These are phyloP conservation scores for Thielaviopsis populi DNA, from an alignment of 2,329 filamentous ascomycete species.

Conservation along the genomic window DNA sequence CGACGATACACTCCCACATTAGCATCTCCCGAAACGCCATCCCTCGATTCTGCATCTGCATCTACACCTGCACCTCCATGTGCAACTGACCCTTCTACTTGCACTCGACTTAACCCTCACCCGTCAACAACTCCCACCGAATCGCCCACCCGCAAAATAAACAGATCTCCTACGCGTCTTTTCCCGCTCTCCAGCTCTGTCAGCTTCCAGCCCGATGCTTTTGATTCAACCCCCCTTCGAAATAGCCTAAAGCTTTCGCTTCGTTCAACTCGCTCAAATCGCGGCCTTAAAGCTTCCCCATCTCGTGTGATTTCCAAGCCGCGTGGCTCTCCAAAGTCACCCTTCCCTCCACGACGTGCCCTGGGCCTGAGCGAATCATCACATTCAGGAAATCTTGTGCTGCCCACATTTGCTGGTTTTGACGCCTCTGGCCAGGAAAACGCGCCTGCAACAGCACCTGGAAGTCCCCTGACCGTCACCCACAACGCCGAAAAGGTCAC, in stretches of 20 bases:
- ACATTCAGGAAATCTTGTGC: conserved; percentile 55
- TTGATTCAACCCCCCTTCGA: conserved; percentile 30
- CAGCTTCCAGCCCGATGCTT: conserved; percentile 44
- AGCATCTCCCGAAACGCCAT: conserved; percentile 4
- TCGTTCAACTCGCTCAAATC: conserved; percentile 45
- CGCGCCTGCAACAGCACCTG: conserved; percentile 19
- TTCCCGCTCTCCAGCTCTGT: conserved; percentile 13
- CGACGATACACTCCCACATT: conserved; percentile 25
- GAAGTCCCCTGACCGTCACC: conserved; percentile 29
- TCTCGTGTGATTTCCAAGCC: conserved; percentile 42
- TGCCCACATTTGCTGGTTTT: conserved; percentile 21
- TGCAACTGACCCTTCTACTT: background rate
- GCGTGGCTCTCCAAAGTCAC: conserved; percentile 64
- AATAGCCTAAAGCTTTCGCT: conserved; percentile 52
- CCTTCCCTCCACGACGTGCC: conserved; percentile 51
- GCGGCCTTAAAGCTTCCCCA: conserved; percentile 32
- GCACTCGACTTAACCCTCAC: conserved; percentile 8
- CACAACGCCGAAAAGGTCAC: conserved; percentile 34
- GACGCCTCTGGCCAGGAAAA: conserved; percentile 29
- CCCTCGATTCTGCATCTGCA: conserved; percentile 9
- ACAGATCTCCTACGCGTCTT: conserved; percentile 14
- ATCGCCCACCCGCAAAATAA: conserved; percentile 20
- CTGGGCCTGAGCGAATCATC: conserved; percentile 45
- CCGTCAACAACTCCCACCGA: conserved; percentile 11
- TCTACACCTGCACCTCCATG: too few species aligned